A percentile compares a stretch with the other conserved stretches of the same genome.
These are phyloP conservation scores for Lactarius quietus DNA, from an alignment of 768 basidiomycete species.

Conservation along the genomic window DNA sequence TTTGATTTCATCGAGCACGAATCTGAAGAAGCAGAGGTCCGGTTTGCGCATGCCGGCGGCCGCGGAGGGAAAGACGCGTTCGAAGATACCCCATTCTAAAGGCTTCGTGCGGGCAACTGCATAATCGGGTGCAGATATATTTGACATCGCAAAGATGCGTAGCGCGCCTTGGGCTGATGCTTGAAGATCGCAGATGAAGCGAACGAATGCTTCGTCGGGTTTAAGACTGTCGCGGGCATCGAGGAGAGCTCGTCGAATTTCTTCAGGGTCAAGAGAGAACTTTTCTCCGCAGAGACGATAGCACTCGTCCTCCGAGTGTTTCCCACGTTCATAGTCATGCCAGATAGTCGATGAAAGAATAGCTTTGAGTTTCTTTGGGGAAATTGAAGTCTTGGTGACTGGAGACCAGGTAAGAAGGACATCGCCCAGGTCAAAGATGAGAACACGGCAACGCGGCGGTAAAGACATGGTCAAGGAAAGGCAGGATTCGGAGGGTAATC, in stretches of 20 bases:
- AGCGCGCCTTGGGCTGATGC: conserved; percentile 35
- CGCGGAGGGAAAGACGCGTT: conserved; percentile 50
- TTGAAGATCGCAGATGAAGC: conserved; percentile 46
- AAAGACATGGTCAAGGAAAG: conserved; percentile 3
- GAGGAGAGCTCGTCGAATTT: conserved; percentile 44
- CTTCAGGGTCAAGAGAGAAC: conserved; percentile 37
- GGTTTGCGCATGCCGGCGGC: conserved; percentile 53
- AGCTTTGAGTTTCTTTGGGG: conserved; percentile 38
- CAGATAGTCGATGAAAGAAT: conserved; percentile 47
- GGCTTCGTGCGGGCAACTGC: conserved; percentile 42
- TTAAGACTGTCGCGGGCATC: conserved; percentile 47
- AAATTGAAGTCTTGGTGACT: conserved; percentile 41
- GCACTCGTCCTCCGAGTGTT: conserved; percentile 42
- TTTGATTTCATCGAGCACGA: conserved; percentile 44
- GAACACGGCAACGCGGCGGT: conserved; percentile 27
- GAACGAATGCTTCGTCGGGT: conserved; percentile 43
- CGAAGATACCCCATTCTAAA: conserved; percentile 48
- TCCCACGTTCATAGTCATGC: conserved; percentile 51
- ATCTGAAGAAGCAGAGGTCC: conserved; percentile 49
- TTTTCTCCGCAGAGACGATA: conserved; percentile 41
- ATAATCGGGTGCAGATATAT: conserved; percentile 54
- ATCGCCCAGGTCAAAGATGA: conserved; percentile 55
- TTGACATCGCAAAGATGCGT: conserved; percentile 54
- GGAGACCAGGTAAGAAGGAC: conserved; percentile 54
- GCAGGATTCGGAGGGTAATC: neutral